A percentile compares a stretch with the other conserved stretches of the same genome.
Conservation (phyloP, 2,329 filamentous ascomycete species). For the Cladosporium sp. region DNA sequence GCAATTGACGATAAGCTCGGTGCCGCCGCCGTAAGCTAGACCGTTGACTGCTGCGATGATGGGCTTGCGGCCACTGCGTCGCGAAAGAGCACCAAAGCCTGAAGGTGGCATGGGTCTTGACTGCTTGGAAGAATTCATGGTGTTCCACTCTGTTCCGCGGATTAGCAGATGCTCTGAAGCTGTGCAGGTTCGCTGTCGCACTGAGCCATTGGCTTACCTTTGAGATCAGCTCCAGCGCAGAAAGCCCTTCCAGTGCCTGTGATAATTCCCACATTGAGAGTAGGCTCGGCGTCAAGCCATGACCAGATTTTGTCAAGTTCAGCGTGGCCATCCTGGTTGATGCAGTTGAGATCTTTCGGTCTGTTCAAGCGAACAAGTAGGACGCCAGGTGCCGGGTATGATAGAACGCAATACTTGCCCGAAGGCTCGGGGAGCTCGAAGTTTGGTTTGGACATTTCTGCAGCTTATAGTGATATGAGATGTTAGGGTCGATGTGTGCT, state of each 20-base stretch:
- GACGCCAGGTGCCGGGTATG: slow-evolving; percentile 36
- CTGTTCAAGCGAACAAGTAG: slow-evolving; percentile 38
- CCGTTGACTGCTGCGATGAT: slow-evolving; percentile 77
- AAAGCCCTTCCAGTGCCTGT: slow-evolving; percentile 40
- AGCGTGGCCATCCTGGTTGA: slow-evolving; percentile 34
- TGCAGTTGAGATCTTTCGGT: slow-evolving; percentile 39
- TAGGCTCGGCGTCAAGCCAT: slow-evolving; percentile 38
- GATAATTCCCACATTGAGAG: slow-evolving; percentile 35
- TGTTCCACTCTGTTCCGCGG: slow-evolving; percentile 35
- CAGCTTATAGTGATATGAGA: neutral
- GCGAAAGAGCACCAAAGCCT: slow-evolving; percentile 67
- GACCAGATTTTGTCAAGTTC: slow-evolving; percentile 36
- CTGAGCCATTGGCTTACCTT: slow-evolving; percentile 28
- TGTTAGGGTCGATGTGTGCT: neutral
- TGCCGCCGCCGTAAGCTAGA: slow-evolving; percentile 71
- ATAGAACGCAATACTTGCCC: slow-evolving; percentile 32
- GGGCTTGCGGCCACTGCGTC: slow-evolving; percentile 69
- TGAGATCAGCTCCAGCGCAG: slow-evolving; percentile 40
- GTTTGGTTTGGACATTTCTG: slow-evolving; percentile 23
- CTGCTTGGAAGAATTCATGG: slow-evolving; percentile 29
- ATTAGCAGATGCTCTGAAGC: neutral
- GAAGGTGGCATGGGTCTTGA: slow-evolving; percentile 36
- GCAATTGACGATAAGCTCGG: slow-evolving; percentile 72
- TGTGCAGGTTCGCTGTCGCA: neutral
- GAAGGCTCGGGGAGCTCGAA: slow-evolving; percentile 27